Base-by-base conservation (phyloP, 1,284 basidiomycete species). In the Sparassis latifolia region DNA sequence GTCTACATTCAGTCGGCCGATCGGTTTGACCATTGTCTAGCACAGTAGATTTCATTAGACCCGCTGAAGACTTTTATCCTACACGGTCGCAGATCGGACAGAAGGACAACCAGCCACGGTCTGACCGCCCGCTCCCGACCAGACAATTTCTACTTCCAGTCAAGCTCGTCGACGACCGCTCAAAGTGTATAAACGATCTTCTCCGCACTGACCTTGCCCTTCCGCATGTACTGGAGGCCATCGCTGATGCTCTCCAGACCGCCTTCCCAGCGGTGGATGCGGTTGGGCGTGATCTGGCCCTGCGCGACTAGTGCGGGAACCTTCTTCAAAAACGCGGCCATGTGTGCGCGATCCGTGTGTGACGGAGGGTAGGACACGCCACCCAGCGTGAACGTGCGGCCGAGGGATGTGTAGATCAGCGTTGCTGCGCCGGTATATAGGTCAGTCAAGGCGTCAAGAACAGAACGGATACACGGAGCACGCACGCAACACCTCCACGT, bases 171-270 rank as follows among this genome's bases (percentile, higher is more conserved):
- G 20, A 20, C 20, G 20, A 20, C 20, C 20, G 20, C 20, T 20
- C 20, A 55, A 33, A 58, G 42, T 4, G 55, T 44, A 39, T 59
- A 60, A 29, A 64, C 62, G 30, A 64, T 55, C 58, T 64, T 64
- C 53, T 62, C 57, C 4, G 52, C 62, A 45, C 57, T 62, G 43
- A 57, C 55, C 51, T 55, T 59, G 10, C 61, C 62, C 51, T 61
- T 55, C 2, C 50, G 41, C 60, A 63, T 57, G 33, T 57, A 61
- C 43, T 62, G 52, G 51, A 64, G 38, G 12, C 60, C 62, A 4
- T 58, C 61, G 3, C 54, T 45, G 5, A 62, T 45, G 27, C 50
- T 55, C 3, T 33, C 45, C 6, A 64, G 51, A 0, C 62, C 62
- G 5, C 60, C 61, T 30, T 55, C 47, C 56, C 55, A 61, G 5